These are phyloP conservation scores for Penicillium longicatenatum DNA, from an alignment of 495 filamentous ascomycete genomes.

Conservation along the genomic window DNA sequence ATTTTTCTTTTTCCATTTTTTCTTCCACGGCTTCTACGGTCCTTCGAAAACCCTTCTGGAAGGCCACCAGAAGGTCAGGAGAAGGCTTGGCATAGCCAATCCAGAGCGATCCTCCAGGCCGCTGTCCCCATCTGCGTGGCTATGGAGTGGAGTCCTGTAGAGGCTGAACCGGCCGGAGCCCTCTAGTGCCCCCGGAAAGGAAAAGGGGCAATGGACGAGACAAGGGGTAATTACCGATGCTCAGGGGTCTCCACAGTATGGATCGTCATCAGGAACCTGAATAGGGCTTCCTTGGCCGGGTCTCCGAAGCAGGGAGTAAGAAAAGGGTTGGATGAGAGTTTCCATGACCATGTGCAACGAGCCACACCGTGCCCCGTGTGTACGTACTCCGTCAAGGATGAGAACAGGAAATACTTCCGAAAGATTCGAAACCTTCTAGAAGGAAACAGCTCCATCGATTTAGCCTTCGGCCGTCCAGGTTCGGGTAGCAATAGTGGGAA, in stretches of 20 bases:
- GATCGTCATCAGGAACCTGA: slow-evolving; percentile 13
- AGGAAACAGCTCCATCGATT: slow-evolving; percentile 15
- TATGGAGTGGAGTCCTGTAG: slow-evolving; percentile 26
- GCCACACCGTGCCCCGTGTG: slow-evolving; percentile 14
- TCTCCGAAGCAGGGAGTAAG: not conserved
- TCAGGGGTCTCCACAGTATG: slow-evolving; percentile 15
- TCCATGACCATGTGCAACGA: slow-evolving; percentile 7
- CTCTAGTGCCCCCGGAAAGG: slow-evolving; percentile 10
- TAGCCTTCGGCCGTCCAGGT: slow-evolving; percentile 21
- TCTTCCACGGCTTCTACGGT: slow-evolving; percentile 29
- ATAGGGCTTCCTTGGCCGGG: not conserved
- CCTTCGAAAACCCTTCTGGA: slow-evolving; percentile 40
- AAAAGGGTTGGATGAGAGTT: not conserved
- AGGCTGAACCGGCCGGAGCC: slow-evolving; percentile 27
- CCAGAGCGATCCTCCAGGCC: slow-evolving; percentile 17
- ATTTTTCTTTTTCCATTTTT: slow-evolving; percentile 4
- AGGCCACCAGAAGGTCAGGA: slow-evolving; percentile 41
- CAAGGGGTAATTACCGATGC: slow-evolving; percentile 28
- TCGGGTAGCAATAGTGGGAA: slow-evolving; percentile 25
- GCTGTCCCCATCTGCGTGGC: slow-evolving; percentile 27
- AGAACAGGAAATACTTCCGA: not conserved
- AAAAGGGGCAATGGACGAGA: slow-evolving; percentile 23
- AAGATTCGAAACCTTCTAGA: slow-evolving; percentile 30
- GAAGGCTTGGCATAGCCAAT: slow-evolving; percentile 40
- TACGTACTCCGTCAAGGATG: not conserved